phyloP scores from a whole-genome alignment of 768 basidiomycete species.

The Tylopilus rubrobrunneus region DNA sequence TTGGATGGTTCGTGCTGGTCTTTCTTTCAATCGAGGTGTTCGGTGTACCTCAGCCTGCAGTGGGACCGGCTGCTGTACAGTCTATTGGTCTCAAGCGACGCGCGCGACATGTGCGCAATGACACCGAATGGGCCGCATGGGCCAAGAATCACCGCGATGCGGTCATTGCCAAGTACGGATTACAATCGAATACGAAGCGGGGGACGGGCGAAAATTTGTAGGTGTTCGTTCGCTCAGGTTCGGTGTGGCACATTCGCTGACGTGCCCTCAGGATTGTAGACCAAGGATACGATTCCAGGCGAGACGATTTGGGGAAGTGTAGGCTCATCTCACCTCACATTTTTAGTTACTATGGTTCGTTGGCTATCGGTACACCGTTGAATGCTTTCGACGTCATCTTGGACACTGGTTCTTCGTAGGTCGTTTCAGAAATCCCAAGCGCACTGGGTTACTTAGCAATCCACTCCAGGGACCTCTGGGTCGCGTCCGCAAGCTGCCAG shows the following conservation, averaged over 20 bases:
- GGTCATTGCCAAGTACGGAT: constrained; percentile 47
- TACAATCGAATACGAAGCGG: constrained; percentile 32
- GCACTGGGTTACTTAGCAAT: constrained; percentile 12
- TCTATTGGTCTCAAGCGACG: constrained; percentile 19
- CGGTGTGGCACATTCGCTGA: neutral
- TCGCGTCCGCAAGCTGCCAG: constrained; percentile 35
- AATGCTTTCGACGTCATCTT: constrained; percentile 45
- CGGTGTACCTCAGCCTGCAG: constrained; percentile 6
- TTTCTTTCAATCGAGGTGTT: constrained; percentile 10
- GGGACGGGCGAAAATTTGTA: constrained; percentile 49
- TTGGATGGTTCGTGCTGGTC: constrained; percentile 11
- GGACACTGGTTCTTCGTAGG: constrained; percentile 46
- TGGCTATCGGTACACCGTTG: constrained; percentile 44
- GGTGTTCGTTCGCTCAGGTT: neutral
- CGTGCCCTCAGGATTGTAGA: constrained; percentile 47
- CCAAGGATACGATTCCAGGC: constrained; percentile 64
- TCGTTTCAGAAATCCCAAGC: neutral
- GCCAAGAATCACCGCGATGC: constrained; percentile 43
- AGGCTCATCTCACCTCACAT: neutral
- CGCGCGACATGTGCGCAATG: constrained; percentile 11
- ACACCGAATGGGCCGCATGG: constrained; percentile 28
- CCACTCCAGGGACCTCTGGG: constrained; percentile 45
- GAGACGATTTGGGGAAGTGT: neutral
- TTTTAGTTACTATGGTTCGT: constrained; percentile 31
- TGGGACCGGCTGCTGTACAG: constrained; percentile 14